A percentile compares a stretch with the other conserved stretches of the same genome.
These are phyloP conservation scores for Hypsizygus ulmarius DNA, from an alignment of 1,284 basidiomycete genomes.

Conservation along the genomic window DNA sequence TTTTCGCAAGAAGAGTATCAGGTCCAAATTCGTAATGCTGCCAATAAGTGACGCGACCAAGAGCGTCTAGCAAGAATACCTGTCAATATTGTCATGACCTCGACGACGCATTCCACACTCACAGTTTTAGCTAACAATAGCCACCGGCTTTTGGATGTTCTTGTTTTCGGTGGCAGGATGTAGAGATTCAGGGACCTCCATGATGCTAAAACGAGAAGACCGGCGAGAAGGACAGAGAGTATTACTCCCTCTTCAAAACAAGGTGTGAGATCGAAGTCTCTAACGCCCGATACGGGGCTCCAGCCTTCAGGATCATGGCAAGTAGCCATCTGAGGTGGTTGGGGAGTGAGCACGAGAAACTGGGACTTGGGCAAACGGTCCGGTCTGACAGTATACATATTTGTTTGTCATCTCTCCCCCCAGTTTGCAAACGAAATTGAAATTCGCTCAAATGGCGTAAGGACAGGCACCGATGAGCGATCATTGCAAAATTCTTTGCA, in stretches of 20 bases:
- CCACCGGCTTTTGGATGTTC: constrained; percentile 41
- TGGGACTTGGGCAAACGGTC: too few relatives aligned
- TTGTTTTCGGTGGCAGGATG: constrained; percentile 18
- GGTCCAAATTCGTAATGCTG: constrained; percentile 40
- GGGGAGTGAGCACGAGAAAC: too few relatives aligned
- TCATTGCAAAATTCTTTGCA: too few relatives aligned
- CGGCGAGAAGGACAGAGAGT: constrained; percentile 48
- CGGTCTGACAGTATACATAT: too few relatives aligned
- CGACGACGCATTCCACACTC: neutral
- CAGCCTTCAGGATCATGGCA: constrained; percentile 63
- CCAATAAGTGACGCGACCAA: constrained; percentile 40
- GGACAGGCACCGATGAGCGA: too few relatives aligned
- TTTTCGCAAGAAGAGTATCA: constrained; percentile 35
- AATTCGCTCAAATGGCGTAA: too few relatives aligned
- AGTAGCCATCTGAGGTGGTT: constrained; percentile 32
- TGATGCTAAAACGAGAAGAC: constrained; percentile 45
- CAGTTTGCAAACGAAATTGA: too few relatives aligned
- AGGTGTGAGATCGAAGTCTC: constrained; percentile 77
- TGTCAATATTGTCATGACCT: constrained; percentile 1
- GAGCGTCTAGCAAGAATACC: constrained; percentile 36
- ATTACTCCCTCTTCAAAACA: constrained; percentile 83
- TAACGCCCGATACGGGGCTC: constrained; percentile 53
- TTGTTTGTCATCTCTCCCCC: too few relatives aligned
- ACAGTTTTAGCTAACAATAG: constrained; percentile 65
- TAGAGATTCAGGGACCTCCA: constrained; percentile 35